phyloP scores from a whole-genome alignment of 192 early-diverging fungal genomes.

The Umbelopsis sp. region DNA sequence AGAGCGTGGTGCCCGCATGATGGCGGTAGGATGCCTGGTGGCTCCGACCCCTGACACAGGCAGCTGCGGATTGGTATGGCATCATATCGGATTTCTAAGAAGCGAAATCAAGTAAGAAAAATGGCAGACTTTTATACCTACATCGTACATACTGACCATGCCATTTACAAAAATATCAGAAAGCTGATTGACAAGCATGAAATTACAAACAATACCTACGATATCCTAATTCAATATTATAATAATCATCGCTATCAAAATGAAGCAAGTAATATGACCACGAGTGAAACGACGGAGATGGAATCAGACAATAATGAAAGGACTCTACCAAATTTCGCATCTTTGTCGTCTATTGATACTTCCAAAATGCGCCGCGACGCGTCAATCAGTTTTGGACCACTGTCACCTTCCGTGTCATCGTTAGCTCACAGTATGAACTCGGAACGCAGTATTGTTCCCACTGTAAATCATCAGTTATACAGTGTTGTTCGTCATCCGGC shows the following conservation, averaged over 20 bases:
- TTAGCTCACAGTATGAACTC: background rate
- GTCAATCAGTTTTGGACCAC: background rate
- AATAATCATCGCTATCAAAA: slow-evolving; percentile 10
- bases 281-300: no score
- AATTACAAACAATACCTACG: slow-evolving; percentile 13
- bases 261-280: background rate
- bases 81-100: slow-evolving; percentile 46
- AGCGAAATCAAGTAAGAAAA: slow-evolving; percentile 40
- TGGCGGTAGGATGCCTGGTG: slow-evolving; percentile 52
- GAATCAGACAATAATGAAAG: no score
- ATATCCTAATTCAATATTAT: slow-evolving; percentile 23
- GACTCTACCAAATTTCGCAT: background rate
- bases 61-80: slow-evolving; percentile 53
- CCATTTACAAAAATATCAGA: background rate
- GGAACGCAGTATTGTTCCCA: background rate
- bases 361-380: slow-evolving; percentile 4
- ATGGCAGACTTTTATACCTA: background rate
- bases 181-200: slow-evolving; percentile 5
- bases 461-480: slow-evolving; percentile 10
- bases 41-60: slow-evolving; percentile 43
- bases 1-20: slow-evolving; percentile 59
- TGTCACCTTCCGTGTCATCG: slow-evolving; percentile 5
- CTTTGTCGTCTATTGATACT: slow-evolving; percentile 1
- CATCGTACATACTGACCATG: background rate
- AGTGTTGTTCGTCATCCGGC: slow-evolving; percentile 18